Evolutionary conservation across 2,329 filamentous ascomycete genomes (phyloP).

Genomic region (Aspergillus ibericus): DNA sequence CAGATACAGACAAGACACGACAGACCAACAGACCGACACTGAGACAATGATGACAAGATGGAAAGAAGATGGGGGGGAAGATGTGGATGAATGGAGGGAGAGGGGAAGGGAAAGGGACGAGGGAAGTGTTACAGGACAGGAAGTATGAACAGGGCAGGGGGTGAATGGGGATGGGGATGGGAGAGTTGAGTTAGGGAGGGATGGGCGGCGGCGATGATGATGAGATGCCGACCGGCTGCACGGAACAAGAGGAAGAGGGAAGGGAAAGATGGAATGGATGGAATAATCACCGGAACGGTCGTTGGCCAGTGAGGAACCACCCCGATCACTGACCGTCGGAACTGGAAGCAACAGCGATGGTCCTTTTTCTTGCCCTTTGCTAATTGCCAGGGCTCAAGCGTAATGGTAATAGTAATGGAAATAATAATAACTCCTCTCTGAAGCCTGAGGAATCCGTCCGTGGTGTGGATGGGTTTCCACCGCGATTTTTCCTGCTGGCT

Average conservation of each 20-base stretch:
- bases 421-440: not conserved
- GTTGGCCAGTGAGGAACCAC: conserved; percentile 16
- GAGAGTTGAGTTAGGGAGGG: conserved; percentile 7
- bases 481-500: conserved; percentile 14
- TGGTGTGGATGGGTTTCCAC: conserved; percentile 9
- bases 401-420: conserved; percentile 13
- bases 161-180: conserved; percentile 12
- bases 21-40: not conserved
- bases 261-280: conserved; percentile 8
- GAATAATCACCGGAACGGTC: conserved; percentile 17
- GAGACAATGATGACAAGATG: conserved; percentile 13
- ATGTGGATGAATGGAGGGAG: not conserved
- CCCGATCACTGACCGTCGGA: conserved; percentile 1
- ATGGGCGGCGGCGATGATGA: conserved; percentile 7
- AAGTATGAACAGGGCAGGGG: conserved; percentile 15
- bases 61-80: conserved; percentile 13
- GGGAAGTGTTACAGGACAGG: conserved; percentile 15
- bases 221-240: conserved; percentile 5
- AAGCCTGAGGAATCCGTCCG: conserved; percentile 6
- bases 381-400: not conserved
- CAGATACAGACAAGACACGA: not conserved
- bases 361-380: not conserved
- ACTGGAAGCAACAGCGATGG: conserved; percentile 13
- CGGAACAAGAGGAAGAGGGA: not conserved
- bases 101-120: conserved; percentile 12